These are phyloP conservation scores for Actinomortierella ambigua DNA, from an alignment of 371 early-diverging fungal species.

Conservation along the genomic window DNA sequence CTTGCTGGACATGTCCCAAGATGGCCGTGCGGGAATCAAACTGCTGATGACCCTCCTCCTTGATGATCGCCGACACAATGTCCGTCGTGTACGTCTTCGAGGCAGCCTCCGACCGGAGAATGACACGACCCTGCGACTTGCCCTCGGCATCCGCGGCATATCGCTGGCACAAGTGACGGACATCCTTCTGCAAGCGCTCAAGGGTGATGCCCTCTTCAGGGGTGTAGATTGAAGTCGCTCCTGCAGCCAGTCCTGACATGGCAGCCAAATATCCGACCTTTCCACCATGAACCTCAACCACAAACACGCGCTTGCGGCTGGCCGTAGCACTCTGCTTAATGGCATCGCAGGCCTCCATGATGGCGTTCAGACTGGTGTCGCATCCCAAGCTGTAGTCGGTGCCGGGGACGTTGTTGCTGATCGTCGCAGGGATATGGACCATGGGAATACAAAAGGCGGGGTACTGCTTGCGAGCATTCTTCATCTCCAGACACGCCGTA, in stretches of 20 bases:
- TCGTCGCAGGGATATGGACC: slow-evolving; percentile 95
- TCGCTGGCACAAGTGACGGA: slow-evolving; percentile 76
- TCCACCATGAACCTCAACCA: slow-evolving; percentile 98
- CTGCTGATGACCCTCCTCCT: slow-evolving; percentile 91
- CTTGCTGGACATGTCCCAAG: slow-evolving; percentile 98
- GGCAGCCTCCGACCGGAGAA: slow-evolving; percentile 70
- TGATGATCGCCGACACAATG: slow-evolving; percentile 85
- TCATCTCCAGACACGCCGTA: slow-evolving; percentile 76
- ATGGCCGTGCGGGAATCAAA: slow-evolving; percentile 94
- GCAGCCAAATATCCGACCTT: slow-evolving; percentile 96
- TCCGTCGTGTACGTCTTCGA: slow-evolving; percentile 91
- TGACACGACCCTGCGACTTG: slow-evolving; percentile 42
- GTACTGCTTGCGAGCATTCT: slow-evolving; percentile 73
- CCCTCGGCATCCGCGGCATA: slow-evolving; percentile 76
- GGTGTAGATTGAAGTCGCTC: slow-evolving; percentile 95
- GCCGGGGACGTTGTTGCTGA: slow-evolving; percentile 98
- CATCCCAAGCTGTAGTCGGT: slow-evolving; percentile 97
- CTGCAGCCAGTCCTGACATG: slow-evolving; percentile 87
- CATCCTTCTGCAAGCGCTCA: slow-evolving; percentile 81
- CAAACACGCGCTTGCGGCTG: slow-evolving; percentile 92
- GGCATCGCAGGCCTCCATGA: slow-evolving; percentile 92
- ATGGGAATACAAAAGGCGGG: slow-evolving; percentile 94
- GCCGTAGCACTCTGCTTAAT: slow-evolving; percentile 94
- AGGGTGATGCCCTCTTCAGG: slow-evolving; percentile 93
- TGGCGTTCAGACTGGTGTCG: slow-evolving; percentile 98